Evolutionary conservation across 345 rosid genomes (phyloP).

Genomic region (Lagerstroemia speciosa): DNA sequence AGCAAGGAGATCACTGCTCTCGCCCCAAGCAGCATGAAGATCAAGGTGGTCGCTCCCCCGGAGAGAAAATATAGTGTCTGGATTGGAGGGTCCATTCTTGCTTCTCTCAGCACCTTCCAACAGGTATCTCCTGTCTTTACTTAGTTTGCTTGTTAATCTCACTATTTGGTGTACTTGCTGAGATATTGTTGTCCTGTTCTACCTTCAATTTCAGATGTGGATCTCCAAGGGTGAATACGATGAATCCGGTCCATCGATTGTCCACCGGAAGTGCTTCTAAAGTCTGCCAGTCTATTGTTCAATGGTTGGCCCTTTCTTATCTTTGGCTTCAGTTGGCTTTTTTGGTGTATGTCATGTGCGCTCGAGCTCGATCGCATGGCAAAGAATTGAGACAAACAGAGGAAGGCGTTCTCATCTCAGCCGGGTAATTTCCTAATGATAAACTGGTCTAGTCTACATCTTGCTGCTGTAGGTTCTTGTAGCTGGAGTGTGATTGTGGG

Average conservation of each 20-base stretch:
- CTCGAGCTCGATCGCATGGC: constrained; percentile 6
- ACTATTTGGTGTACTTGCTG: neutral
- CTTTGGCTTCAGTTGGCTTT: constrained; percentile 9
- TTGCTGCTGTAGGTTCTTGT: neutral
- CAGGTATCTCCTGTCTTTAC: constrained; percentile 15
- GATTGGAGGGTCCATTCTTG: constrained; percentile 40
- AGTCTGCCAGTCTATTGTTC: neutral
- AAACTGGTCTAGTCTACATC: constrained; percentile 1
- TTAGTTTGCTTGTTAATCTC: neutral
- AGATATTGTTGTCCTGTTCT: neutral
- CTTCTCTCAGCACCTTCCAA: constrained; percentile 45
- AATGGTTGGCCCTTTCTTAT: constrained; percentile 2
- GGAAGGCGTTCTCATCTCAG: neutral
- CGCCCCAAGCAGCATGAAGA: constrained; percentile 40
- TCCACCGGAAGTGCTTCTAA: constrained; percentile 50
- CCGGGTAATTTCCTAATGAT: neutral
- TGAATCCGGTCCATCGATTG: constrained; percentile 40
- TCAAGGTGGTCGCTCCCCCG: constrained; percentile 36
- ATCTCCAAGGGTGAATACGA: constrained; percentile 41
- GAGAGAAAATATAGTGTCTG: constrained; percentile 42
- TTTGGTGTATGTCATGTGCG: constrained; percentile 8
- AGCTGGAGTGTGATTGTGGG: constrained; percentile 8
- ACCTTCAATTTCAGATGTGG: constrained; percentile 23
- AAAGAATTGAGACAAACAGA: neutral
- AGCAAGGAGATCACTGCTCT: constrained; percentile 36